phyloP scores from a whole-genome alignment of 176 grass and related monocot genomes.

The Cenchrus americanus region DNA sequence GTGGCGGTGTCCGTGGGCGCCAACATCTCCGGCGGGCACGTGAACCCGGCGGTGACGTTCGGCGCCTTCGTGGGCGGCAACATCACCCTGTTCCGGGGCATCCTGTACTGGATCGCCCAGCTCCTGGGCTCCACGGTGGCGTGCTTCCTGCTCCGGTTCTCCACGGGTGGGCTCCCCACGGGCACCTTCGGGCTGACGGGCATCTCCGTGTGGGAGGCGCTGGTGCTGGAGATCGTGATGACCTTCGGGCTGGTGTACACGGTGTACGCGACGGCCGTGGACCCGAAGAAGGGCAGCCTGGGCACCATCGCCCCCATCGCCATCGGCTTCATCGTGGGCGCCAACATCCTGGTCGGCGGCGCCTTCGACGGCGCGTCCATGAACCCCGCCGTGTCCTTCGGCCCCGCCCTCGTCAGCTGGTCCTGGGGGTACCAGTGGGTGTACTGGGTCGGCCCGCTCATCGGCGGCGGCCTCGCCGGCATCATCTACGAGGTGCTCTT shows the following conservation, averaged over 20 bases:
- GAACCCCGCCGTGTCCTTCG: conserved; percentile 98
- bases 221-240: conserved; percentile 93
- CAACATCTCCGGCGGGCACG: conserved; percentile 99
- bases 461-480: conserved; percentile 80
- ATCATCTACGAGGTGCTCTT: conserved; percentile 87
- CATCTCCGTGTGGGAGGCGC: conserved; percentile 58
- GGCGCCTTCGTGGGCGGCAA: conserved; percentile 91
- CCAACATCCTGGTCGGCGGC: conserved; percentile 87
- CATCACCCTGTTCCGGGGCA: conserved; percentile 86
- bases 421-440: conserved; percentile 86
- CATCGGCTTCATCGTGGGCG: conserved; percentile 94
- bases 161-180: conserved; percentile 66
- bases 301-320: conserved; percentile 92
- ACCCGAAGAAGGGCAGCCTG: conserved; percentile 85
- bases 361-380: conserved; percentile 90
- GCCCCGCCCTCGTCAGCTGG: conserved; percentile 92
- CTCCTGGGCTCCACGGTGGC: conserved; percentile 76
- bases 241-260: conserved; percentile 99
- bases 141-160: conserved; percentile 82
- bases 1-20: conserved; percentile 85
- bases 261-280: conserved; percentile 87
- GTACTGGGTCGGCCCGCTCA: conserved; percentile 91
- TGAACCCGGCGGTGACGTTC: conserved; percentile 97
- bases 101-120: conserved; percentile 95
- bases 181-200: conserved; percentile 75